Evolutionary conservation across 2,329 filamentous ascomycete genomes (phyloP), one percentile per base, ranked within the genome.

Genomic region (Juglanconis sp.): DNA sequence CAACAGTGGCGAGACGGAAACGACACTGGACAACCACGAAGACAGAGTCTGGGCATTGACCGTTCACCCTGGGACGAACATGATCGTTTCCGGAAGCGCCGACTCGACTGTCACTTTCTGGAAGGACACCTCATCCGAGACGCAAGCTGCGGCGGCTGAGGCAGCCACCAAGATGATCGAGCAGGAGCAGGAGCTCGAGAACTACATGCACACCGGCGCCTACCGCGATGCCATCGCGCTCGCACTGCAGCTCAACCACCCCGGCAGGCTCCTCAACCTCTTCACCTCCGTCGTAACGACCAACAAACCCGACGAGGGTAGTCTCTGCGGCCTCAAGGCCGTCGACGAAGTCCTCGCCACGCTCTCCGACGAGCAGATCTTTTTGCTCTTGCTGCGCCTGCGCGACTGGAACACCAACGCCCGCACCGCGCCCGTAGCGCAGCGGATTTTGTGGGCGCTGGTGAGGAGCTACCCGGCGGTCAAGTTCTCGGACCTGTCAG

Each of bases 351-450:
- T 96, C 0, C 79, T 99, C 1, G 85, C 81, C n/a, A 84, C 79
- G 11, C 81, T 99, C 5, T 89, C 88, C 4, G 88, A 95, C 67
- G 89, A 94, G 67, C 94, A 98, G 72, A 83, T 99, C 13, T 96
- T 91, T 74, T 80, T 86, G 6, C 82, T 99, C 13, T 82, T 99
- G 0, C 79, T 94, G 42, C 83, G 95, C 61, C 76, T 97, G 49
- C 84, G 96, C 50, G 95, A 99, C 76, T 99, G 95, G 95, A 99
- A 99, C 72, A 96, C 95, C 4, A 98, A 98, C 68, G 92, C 92
- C 0, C 84, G 91, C 63, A 96, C 92, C 3, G 88, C 92, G 1
- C 84, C 87, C 5, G 87, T 98, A 1, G 90, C 95, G 1, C 95
- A 99, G 75, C 86, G 88, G 38, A 88, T 99, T 13, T 77, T 99